Evolutionary conservation across 2,329 filamentous ascomycete species (phyloP), one percentile per base, ranked within the genome.

Genomic region (Cryoendolithus antarcticus): DNA sequence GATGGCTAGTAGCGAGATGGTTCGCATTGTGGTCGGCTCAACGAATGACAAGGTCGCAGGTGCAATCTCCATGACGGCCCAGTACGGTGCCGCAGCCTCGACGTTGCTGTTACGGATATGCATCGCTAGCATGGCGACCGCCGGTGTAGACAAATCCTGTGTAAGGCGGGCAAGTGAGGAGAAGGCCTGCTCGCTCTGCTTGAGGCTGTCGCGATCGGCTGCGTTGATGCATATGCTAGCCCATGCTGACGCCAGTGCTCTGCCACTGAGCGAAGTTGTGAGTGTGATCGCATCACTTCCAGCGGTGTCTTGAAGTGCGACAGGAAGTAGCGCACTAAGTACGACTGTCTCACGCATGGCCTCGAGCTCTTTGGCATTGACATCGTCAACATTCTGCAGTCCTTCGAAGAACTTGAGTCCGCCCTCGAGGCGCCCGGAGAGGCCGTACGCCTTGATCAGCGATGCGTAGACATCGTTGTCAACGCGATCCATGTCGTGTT

Each of bases 21-120:
- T 77, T 54, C 89, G 94, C 86, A 95, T 94, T 41, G 84, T 76
- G 9, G 86, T 82, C 15, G 86, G 83, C 64, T 94, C 86, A 45
- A 94, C 82, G 60, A 93, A 80, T 28, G 76, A 71, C 37, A 71
- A 66, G 53, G 75, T 69, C 42, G 77, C 71, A 2, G 77, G 71
- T 30, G 67, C 72, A 46, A 72, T 76, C 39, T 69, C 65, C 32
- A 95, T 67, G 41, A 83, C 69, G 38, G 76, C 72, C 86, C 89
- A 95, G 64, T 86, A 89, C 47, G 78, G 72, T 47, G 81, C 74
- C 37, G 88, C 88, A 40, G 76, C 74, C 15, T 78, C 69, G 42
- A 94, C 75, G 60, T 93, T 81, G 42, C 84, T 86, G 47, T 76
- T 73, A 42, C 89, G 86, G 39, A 95, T 72, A 53, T 86, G 82